phyloP scores from a whole-genome alignment of 176 grass and related monocot species.

The Eragrostis nindensis region DNA sequence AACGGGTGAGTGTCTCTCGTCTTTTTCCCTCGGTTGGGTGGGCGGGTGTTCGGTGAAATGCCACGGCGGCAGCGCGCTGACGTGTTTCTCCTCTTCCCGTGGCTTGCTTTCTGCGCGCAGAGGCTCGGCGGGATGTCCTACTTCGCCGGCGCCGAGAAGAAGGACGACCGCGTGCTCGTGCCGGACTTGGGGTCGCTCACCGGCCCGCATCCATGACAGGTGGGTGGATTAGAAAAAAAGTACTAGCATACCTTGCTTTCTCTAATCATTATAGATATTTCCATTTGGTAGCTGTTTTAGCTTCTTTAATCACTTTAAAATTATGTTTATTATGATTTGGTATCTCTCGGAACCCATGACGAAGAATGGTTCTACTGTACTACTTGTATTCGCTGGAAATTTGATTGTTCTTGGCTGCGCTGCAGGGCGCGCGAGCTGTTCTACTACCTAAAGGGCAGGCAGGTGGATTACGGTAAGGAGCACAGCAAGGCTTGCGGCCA shows the following conservation, averaged over 20 bases:
- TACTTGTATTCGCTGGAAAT: slow-evolving; percentile 5
- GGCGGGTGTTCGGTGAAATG: slow-evolving; percentile 40
- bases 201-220: slow-evolving; percentile 98
- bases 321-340: slow-evolving; percentile 2
- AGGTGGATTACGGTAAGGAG: slow-evolving; percentile 89
- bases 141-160: slow-evolving; percentile 98
- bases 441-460: slow-evolving; percentile 96
- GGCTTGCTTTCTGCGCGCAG: slow-evolving; percentile 49
- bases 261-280: slow-evolving; percentile 5
- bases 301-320: slow-evolving; percentile 3
- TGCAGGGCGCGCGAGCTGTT: slow-evolving; percentile 96
- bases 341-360: neutral
- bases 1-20: slow-evolving; percentile 74
- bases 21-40: neutral
- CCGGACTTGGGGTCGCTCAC: slow-evolving; percentile 98
- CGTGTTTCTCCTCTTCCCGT: neutral
- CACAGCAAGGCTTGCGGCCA: slow-evolving; percentile 85
- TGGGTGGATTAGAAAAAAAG: slow-evolving; percentile 21
- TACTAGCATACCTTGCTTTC: neutral
- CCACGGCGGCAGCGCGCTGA: slow-evolving; percentile 16
- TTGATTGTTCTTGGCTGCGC: slow-evolving; percentile 30
- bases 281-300: slow-evolving; percentile 24
- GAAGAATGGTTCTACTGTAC: neutral
- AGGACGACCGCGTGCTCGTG: slow-evolving; percentile 95
- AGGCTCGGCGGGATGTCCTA: slow-evolving; percentile 89